Base-by-base conservation (phyloP, 345 rosid species). In the Aquilaria yunnanensis region DNA sequence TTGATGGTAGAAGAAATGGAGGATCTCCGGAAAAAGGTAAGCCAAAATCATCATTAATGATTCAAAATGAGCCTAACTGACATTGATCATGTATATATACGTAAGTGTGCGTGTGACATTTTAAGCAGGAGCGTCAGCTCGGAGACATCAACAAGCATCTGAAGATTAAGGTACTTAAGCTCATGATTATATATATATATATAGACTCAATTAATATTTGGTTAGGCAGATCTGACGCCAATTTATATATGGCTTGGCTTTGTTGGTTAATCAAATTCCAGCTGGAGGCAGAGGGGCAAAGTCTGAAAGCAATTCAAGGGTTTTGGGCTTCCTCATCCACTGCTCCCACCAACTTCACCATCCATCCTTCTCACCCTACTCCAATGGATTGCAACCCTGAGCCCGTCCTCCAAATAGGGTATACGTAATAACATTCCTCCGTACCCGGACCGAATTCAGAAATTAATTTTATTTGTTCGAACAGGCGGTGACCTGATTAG, bases 141-240 rank as follows among this genome's bases (percentile, higher is more conserved):
- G 92, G 97, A 72, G 92, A 90, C 72, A 69, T 90, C 14, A 90
- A 90, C 89, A 90, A 84, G 81, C 90, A 87, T 65, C 90, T 90
- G 47, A 84, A 77, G 81, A 69, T 72, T 47, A 88, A 87, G 95
- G 97, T 87, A 58, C 60, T 30, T 54, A 33, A 2, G 30, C 41
- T 10, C 43, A 37, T 37, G 43, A 43, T 43, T 32, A 30, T 32
- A n/a, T 30, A 53, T 37, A 47, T 49, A 29, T 5, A 56, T 37
- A 51, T 32, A 14, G 32, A 32, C 14, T 49, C 71, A 10, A 32
- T n/a, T 7, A 29, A 48, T 34, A 14, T 37, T 5, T 37, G 43
- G 43, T 45, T 37, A 29, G 8, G 43, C 11, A n/a, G 5, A 47
- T 14, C 54, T 43, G 67, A 29, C 12, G 32, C 6, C 12, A 23